A percentile compares a stretch with the other conserved stretches of the same genome.
Conservation (phyloP, 2,329 filamentous ascomycete species). For the Diaporthe helianthi region DNA sequence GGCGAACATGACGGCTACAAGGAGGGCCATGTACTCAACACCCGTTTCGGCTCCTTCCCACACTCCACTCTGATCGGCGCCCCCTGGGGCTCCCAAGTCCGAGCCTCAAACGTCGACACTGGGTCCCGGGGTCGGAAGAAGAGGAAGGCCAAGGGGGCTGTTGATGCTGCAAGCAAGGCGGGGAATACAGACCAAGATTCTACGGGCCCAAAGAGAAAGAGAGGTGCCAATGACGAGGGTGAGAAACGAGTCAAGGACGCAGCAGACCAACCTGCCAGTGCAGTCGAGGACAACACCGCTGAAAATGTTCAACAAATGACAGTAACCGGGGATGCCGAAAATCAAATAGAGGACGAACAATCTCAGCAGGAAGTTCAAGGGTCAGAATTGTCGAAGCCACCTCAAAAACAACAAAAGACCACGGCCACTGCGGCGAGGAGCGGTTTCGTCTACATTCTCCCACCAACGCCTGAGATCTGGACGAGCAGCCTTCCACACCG, state of each 20-base stretch:
- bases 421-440: conserved; percentile 55
- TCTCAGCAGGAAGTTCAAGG: conserved; percentile 47
- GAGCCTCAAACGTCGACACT: conserved; percentile 89
- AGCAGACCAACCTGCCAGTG: conserved; percentile 33
- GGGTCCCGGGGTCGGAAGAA: conserved; percentile 80
- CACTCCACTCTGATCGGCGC: conserved; percentile 78
- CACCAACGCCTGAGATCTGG: conserved; percentile 83
- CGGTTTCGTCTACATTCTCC: conserved; percentile 80
- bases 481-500: conserved; percentile 80
- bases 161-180: not conserved
- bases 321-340: conserved; percentile 17
- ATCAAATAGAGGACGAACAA: conserved; percentile 40
- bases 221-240: conserved; percentile 44
- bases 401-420: conserved; percentile 27
- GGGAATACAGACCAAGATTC: conserved; percentile 43
- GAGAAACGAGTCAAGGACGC: conserved; percentile 37
- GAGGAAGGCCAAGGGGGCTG: conserved; percentile 48
- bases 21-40: conserved; percentile 84
- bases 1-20: conserved; percentile 74
- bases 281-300: conserved; percentile 25
- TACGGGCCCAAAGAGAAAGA: conserved; percentile 37
- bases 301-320: conserved; percentile 36
- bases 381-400: not conserved
- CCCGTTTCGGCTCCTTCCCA: conserved; percentile 89
- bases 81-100: conserved; percentile 91